Evolutionary conservation across 257 asterid species (phyloP).

Genomic region (Solanum gandarillasii): DNA sequence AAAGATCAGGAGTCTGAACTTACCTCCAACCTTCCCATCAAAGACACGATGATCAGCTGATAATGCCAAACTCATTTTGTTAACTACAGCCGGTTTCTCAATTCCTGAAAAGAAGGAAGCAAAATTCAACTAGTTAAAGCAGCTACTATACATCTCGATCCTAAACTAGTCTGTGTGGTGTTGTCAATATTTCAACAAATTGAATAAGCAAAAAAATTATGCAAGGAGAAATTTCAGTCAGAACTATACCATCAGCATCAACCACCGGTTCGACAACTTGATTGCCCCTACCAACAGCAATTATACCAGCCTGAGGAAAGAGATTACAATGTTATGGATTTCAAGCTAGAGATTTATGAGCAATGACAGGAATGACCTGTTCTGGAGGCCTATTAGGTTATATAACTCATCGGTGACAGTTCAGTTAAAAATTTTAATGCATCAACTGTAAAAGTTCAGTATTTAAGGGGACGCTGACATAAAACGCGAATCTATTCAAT

Average conservation of each 20-base stretch:
- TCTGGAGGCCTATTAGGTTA: background rate
- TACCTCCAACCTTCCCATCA: conserved; percentile 97
- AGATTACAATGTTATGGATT: conserved; percentile 13
- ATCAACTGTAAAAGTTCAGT: background rate
- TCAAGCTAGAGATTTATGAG: background rate
- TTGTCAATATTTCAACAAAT: background rate
- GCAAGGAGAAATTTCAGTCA: background rate
- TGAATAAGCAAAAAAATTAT: background rate
- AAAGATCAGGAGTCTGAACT: background rate
- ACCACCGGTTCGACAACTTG: conserved; percentile 77
- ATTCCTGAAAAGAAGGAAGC: conserved; percentile 42
- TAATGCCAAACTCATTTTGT: conserved; percentile 73
- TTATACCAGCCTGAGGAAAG: conserved; percentile 82
- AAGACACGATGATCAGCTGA: conserved; percentile 97
- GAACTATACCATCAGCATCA: conserved; percentile 68
- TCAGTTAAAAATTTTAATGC: background rate
- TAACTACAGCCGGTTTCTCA: conserved; percentile 69
- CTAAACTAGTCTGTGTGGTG: background rate
- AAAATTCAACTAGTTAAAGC: background rate
- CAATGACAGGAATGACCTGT: background rate
- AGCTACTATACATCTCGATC: background rate
- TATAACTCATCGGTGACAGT: background rate
- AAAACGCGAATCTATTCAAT: conserved; percentile 3
- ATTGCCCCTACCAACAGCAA: conserved; percentile 95
- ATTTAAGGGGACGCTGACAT: background rate